Percentiles rank a stretch among this genome's conserved stretches.
Conservation (phyloP, 2,329 filamentous ascomycete species). For the Coniella lustricola region DNA sequence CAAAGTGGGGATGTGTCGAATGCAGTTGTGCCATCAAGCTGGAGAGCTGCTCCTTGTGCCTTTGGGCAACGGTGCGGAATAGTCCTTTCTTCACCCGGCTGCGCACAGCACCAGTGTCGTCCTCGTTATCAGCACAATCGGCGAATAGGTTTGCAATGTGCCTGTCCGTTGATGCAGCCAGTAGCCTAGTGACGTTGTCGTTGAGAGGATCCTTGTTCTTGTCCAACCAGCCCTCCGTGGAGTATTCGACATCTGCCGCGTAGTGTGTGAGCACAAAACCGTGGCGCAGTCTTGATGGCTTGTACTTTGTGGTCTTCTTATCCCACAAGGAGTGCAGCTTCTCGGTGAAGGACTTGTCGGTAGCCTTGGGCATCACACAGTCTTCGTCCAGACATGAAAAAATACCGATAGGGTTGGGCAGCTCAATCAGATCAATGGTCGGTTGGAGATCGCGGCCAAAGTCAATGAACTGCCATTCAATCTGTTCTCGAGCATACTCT, state of each 20-base stretch:
- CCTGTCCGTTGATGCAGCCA: constrained; percentile 73
- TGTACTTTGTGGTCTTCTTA: constrained; percentile 90
- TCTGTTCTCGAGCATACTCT: constrained; percentile 94
- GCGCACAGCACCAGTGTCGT: constrained; percentile 58
- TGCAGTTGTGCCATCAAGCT: constrained; percentile 90
- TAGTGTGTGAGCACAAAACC: constrained; percentile 97
- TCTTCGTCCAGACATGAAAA: constrained; percentile 98
- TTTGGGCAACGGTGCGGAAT: constrained; percentile 92
- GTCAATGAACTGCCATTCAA: constrained; percentile 99
- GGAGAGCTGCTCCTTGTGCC: constrained; percentile 98
- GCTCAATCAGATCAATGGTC: constrained; percentile 93
- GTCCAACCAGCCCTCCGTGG: constrained; percentile 88
- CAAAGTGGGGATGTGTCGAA: constrained; percentile 95
- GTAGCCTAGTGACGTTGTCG: constrained; percentile 86
- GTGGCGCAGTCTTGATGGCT: constrained; percentile 76
- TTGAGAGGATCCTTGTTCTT: constrained; percentile 99
- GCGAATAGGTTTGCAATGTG: constrained; percentile 80
- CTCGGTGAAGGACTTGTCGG: constrained; percentile 93
- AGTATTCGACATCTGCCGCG: constrained; percentile 95
- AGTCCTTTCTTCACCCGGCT: constrained; percentile 94
- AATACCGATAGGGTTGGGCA: constrained; percentile 95
- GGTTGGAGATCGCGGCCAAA: constrained; percentile 96
- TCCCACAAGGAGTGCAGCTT: constrained; percentile 97
- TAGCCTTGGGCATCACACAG: constrained; percentile 97
- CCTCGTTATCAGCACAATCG: constrained; percentile 79